A percentile compares a stretch with the other conserved stretches of the same genome.
phyloP scores from a whole-genome alignment of 2,329 filamentous ascomycete genomes.

The Hymenoscyphus fraxineus region DNA sequence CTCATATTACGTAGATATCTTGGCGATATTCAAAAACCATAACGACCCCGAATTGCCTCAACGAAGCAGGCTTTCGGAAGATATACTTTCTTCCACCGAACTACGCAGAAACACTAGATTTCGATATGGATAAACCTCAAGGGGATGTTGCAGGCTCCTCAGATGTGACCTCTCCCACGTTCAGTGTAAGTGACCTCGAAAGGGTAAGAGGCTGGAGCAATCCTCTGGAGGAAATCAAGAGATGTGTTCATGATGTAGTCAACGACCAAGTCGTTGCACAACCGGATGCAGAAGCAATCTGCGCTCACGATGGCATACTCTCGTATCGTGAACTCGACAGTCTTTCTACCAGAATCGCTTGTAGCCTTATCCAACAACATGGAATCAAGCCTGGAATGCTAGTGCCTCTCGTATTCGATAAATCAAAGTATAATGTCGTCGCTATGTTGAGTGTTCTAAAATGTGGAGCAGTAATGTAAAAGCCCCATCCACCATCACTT shows the following conservation, averaged over 20 bases:
- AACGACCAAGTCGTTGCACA: neutral
- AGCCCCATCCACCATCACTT: neutral
- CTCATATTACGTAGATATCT: too few species aligned
- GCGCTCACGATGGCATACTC: constrained; percentile 15
- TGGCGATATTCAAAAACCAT: too few species aligned
- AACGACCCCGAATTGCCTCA: too few species aligned
- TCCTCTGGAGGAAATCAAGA: neutral
- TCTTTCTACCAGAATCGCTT: constrained; percentile 14
- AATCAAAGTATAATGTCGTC: constrained; percentile 26
- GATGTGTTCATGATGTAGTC: constrained; percentile 6
- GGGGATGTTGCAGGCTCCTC: neutral
- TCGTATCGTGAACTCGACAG: constrained; percentile 19
- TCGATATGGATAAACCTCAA: neutral
- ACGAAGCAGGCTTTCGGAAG: too few species aligned
- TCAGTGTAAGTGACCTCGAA: neutral
- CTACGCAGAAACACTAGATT: neutral
- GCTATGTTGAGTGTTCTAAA: constrained; percentile 31
- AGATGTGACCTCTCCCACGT: neutral
- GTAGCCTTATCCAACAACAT: neutral
- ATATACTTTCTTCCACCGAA: too few species aligned
- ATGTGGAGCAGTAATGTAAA: constrained; percentile 27
- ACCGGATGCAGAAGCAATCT: constrained; percentile 6
- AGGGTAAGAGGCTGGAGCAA: neutral
- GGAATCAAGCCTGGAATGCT: constrained; percentile 16
- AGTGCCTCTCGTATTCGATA: constrained; percentile 24